Evolutionary conservation across 257 asterid species (phyloP).

Genomic region (Solanum habrochaites): DNA sequence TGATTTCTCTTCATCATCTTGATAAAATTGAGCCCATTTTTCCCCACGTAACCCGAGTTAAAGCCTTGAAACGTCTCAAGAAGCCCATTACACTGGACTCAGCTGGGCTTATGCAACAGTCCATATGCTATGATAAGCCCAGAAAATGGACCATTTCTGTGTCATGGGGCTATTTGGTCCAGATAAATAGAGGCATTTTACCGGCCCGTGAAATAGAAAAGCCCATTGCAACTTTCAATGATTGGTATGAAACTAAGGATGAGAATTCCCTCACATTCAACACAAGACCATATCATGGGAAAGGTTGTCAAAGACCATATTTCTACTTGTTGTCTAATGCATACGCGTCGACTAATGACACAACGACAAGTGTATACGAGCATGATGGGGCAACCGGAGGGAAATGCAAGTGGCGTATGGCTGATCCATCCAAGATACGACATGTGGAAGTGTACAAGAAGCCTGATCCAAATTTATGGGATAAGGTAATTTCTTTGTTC

Average conservation of each 20-base stretch:
- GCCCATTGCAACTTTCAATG: slow-evolving; percentile 22
- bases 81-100: slow-evolving; percentile 22
- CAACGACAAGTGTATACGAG: slow-evolving; percentile 13
- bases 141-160: slow-evolving; percentile 28
- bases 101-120: slow-evolving; percentile 38
- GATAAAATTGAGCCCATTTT: slow-evolving; percentile 33
- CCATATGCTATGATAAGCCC: slow-evolving; percentile 33
- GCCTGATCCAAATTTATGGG: slow-evolving; percentile 35
- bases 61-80: slow-evolving; percentile 15
- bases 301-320: slow-evolving; percentile 18
- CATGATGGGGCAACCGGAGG: not conserved
- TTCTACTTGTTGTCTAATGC: slow-evolving; percentile 14
- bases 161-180: slow-evolving; percentile 40
- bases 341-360: not conserved
- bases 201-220: slow-evolving; percentile 24
- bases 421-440: slow-evolving; percentile 13
- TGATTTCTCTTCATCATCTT: slow-evolving; percentile 40
- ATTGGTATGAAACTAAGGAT: slow-evolving; percentile 23
- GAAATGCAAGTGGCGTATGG: slow-evolving; percentile 4
- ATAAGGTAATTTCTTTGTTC: slow-evolving; percentile 8
- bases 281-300: slow-evolving; percentile 12
- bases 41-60: slow-evolving; percentile 16
- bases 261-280: slow-evolving; percentile 15
- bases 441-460: slow-evolving; percentile 21
- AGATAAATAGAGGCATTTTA: slow-evolving; percentile 19